Base-by-base conservation (phyloP, 1,284 basidiomycete genomes). In the Tetrapyrgos nigripes region DNA sequence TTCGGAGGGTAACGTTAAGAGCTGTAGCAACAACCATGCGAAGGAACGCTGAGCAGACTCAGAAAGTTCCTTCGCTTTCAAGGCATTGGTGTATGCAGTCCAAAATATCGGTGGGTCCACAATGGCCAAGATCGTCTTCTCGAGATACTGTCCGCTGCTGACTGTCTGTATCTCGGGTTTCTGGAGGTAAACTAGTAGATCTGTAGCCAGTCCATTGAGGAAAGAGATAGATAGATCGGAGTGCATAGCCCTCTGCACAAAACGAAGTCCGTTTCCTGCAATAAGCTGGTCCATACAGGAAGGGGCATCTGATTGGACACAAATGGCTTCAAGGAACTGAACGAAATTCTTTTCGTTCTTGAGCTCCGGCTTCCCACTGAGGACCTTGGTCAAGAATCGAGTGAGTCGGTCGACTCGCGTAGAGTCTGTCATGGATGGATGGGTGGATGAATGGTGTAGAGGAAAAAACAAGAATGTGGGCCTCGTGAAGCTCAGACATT, bases 11-110 rank as follows among this genome's bases (percentile, higher is more conserved):
- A 83, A 70, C 17, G 68, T 69, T 13, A 84, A 68, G 26, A 88
- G 77, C 59, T 83, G 76, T 10, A 77, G 71, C 2, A 88, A 72
- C 4, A 87, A 74, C 79, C 79, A 83, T 1, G 78, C 82, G 61
- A 87, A 84, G 19, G 68, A 66, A 1, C 63, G 58, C 56, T 80
- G 74, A 0, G 70, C 78, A 9, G 68, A 53, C 13, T 71, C 68
- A 21, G 75, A 57, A 43, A 89, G 68, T 14, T 62, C 53, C n/a
- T 70, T 73, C 19, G 56, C 68, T 24, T 62, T 64, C 21, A 82
- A 76, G 10, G 75, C 75, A 23, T 46, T 28, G 19, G 53, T 26
- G 44, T 58, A 58, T 3, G 55, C 47, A n/a, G 21, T 8, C 62
- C 62, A 63, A 40, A 63, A 86, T 33, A 86, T 74, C 0, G 84